Base-by-base conservation (phyloP, 1,284 basidiomycete genomes). In the Rhodofomes roseus region DNA sequence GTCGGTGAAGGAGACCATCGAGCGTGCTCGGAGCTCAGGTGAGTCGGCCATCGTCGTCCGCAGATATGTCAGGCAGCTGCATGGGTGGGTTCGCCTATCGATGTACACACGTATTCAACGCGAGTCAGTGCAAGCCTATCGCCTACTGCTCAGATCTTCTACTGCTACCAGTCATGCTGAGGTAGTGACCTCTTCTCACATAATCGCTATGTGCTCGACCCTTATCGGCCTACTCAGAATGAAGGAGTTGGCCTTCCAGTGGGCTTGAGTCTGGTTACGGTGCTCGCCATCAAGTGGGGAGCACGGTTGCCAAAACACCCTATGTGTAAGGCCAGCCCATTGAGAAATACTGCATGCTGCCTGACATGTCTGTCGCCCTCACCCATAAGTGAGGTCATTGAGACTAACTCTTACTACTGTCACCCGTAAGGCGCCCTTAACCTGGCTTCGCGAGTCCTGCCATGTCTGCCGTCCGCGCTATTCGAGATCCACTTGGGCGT, bases 401-500 rank as follows among this genome's bases (percentile, higher is more conserved):
- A 56, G 60, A 59, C 60, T 57, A 54, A 57, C 56, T 66, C 39
- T 41, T 63, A 62, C 62, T 65, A 66, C 64, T 61, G 57, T 40
- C 55, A 54, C 62, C 62, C 53, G 56, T 56, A 64, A 92, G 90
- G 90, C 65, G 79, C 80, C 46, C 76, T 92, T 66, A 92, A 92
- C 73, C 74, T 92, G 60, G 81, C 86, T 5, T 86, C 89, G 25
- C 84, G 91, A 58, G 81, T 80, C 43, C 73, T 93, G 59, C 79
- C 79, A 4, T 90, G 88, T 67, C 69, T 92, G 18, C 91, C 90
- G 4, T 87, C 87, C 12, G 86, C 82, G 1, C 75, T 93, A n/a
- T 93, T 90, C 67, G 87, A 91, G 66, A 81, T 90, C 3, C 91
- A 92, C 71, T 78, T 93, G 23, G 85, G 84, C 14, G 75, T 93